phyloP scores from a whole-genome alignment of 441 rosid species.

The Gossypium gossypioides region DNA sequence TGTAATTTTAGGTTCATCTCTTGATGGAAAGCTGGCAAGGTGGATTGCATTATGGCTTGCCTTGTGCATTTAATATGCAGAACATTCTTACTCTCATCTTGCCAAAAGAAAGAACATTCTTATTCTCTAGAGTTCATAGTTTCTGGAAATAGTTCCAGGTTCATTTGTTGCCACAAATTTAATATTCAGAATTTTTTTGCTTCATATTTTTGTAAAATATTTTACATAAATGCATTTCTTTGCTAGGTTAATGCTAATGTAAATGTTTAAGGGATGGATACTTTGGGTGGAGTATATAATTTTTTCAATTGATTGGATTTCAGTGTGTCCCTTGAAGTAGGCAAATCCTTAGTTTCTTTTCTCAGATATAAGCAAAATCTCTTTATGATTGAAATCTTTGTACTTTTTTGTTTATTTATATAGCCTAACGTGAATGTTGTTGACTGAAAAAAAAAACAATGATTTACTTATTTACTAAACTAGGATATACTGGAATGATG shows the following conservation, averaged over 20 bases:
- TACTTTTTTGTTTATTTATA: neutral
- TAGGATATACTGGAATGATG: neutral
- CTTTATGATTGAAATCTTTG: neutral
- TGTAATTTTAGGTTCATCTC: neutral
- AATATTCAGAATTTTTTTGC: neutral
- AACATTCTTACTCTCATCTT: neutral
- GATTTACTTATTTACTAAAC: neutral
- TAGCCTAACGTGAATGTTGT: neutral
- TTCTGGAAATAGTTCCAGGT: neutral
- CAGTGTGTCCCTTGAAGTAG: neutral
- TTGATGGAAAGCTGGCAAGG: conserved; percentile 13
- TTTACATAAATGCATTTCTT: neutral
- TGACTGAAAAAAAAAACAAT: neutral
- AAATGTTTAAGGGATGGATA: neutral
- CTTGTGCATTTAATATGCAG: neutral
- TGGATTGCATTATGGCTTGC: neutral
- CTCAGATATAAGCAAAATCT: neutral
- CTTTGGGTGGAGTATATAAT: neutral
- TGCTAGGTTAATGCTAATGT: neutral
- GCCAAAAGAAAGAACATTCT: neutral
- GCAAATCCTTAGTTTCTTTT: neutral
- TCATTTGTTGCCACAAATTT: neutral
- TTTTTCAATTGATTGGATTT: neutral
- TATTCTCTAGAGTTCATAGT: neutral
- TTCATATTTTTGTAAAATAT: neutral